A percentile compares a stretch with the other conserved stretches of the same genome.
These are phyloP conservation scores for Sextonia rubra DNA, from an alignment of 164 flowering plant genomes.

Conservation along the genomic window DNA sequence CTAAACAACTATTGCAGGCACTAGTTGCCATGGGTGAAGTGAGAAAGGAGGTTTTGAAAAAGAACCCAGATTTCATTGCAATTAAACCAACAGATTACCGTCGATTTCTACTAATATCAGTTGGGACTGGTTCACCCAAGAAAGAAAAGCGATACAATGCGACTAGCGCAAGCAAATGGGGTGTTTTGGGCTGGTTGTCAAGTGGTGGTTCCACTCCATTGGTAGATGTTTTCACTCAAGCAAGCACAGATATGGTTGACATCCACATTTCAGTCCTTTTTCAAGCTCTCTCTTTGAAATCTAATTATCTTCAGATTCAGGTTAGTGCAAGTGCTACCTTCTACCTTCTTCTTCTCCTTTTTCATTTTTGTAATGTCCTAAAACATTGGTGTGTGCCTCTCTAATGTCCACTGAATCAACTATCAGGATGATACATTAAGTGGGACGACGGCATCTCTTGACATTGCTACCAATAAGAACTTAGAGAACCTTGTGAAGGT, in stretches of 20 bases:
- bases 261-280: slow-evolving; percentile 27
- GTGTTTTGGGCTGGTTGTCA: slow-evolving; percentile 37
- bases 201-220: slow-evolving; percentile 26
- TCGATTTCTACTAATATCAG: slow-evolving; percentile 44
- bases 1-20: slow-evolving; percentile 25
- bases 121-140: slow-evolving; percentile 53
- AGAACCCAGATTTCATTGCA: slow-evolving; percentile 34
- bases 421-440: slow-evolving; percentile 24
- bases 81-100: slow-evolving; percentile 37
- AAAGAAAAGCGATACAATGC: slow-evolving; percentile 35
- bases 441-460: slow-evolving; percentile 23
- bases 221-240: slow-evolving; percentile 30
- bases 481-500: slow-evolving; percentile 27
- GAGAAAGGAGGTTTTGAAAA: slow-evolving; percentile 25
- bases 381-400: too few species aligned
- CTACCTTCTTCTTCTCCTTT: neutral
- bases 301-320: slow-evolving; percentile 39
- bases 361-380: too few species aligned
- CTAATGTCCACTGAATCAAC: neutral
- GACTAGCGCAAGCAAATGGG: slow-evolving; percentile 45
- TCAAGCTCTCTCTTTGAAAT: slow-evolving; percentile 28
- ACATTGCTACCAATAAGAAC: slow-evolving; percentile 30
- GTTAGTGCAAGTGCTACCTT: slow-evolving; percentile 11
- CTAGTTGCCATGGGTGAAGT: slow-evolving; percentile 52
- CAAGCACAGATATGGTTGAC: slow-evolving; percentile 39